Evolutionary conservation across 2,329 filamentous ascomycete genomes (phyloP).

Genomic region (Tolypocladium cylindrosporum): DNA sequence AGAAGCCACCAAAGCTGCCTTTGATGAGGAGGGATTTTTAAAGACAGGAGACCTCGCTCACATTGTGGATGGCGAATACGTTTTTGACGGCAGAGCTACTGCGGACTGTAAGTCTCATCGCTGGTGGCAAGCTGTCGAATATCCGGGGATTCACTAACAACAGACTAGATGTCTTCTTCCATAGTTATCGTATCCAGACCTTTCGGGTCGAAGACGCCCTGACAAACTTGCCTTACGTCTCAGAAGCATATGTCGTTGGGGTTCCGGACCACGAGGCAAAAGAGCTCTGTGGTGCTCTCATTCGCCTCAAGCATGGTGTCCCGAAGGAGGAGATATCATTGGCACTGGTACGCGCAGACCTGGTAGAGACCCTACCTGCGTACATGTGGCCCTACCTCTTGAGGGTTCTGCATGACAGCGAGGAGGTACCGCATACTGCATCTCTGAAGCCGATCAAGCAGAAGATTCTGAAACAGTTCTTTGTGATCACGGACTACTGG

Average conservation of each 20-base stretch:
- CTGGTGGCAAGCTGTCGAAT: too few relatives aligned
- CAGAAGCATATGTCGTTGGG: slow-evolving; percentile 10
- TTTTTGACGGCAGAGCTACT: slow-evolving; percentile 9
- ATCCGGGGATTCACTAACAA: background rate
- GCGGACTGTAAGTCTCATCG: slow-evolving; percentile 8
- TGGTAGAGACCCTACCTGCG: slow-evolving; percentile 3
- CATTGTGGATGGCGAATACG: slow-evolving; percentile 34
- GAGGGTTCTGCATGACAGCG: slow-evolving; percentile 5
- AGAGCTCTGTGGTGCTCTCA: slow-evolving; percentile 10
- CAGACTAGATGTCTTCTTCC: slow-evolving; percentile 3
- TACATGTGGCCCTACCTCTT: slow-evolving; percentile 9
- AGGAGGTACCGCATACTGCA: slow-evolving; percentile 9
- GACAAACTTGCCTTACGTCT: slow-evolving; percentile 8
- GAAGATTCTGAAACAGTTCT: slow-evolving; percentile 7
- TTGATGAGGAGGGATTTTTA: slow-evolving; percentile 85
- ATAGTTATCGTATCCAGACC: slow-evolving; percentile 6
- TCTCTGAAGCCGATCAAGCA: slow-evolving; percentile 8
- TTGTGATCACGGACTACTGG: slow-evolving; percentile 5
- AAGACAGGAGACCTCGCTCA: slow-evolving; percentile 78
- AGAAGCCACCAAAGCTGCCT: slow-evolving; percentile 65
- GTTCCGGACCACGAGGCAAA: slow-evolving; percentile 10
- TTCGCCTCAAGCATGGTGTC: slow-evolving; percentile 3
- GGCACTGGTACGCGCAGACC: slow-evolving; percentile 5
- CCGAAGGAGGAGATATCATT: slow-evolving; percentile 1
- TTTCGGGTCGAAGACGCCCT: slow-evolving; percentile 9